Conservation (phyloP, 768 basidiomycete species). For the Tylopilus subfusipes region DNA sequence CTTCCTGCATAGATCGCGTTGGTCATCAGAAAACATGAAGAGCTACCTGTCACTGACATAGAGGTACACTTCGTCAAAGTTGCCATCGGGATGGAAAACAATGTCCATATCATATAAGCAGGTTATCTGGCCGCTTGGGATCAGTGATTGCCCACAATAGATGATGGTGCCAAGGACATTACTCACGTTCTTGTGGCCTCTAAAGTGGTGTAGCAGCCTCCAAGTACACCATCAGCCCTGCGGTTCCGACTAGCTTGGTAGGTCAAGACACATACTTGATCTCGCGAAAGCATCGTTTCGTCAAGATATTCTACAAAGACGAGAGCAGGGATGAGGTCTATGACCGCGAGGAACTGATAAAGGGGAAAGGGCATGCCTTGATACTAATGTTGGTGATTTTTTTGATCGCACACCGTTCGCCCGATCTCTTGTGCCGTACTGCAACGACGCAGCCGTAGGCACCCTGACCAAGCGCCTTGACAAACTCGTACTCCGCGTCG, state of each 20-base stretch:
- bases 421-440: slow-evolving; percentile 76
- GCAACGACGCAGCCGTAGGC: slow-evolving; percentile 91
- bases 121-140: slow-evolving; percentile 62
- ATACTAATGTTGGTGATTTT: slow-evolving; percentile 94
- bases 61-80: slow-evolving; percentile 95
- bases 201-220: slow-evolving; percentile 93
- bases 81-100: slow-evolving; percentile 84
- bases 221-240: slow-evolving; percentile 14
- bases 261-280: slow-evolving; percentile 58
- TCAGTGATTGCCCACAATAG: slow-evolving; percentile 1
- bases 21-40: neutral
- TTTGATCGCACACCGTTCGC: slow-evolving; percentile 92
- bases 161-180: neutral
- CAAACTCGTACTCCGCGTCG: slow-evolving; percentile 85
- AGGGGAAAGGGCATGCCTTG: slow-evolving; percentile 48
- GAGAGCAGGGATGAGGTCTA: neutral
- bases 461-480: slow-evolving; percentile 95
- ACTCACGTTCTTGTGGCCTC: slow-evolving; percentile 95
- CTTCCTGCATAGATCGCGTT: slow-evolving; percentile 61
- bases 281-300: slow-evolving; percentile 93
- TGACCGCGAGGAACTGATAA: neutral
- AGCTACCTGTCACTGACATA: slow-evolving; percentile 51
- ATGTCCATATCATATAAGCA: slow-evolving; percentile 99
- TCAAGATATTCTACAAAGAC: slow-evolving; percentile 75
- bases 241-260: neutral